Evolutionary conservation across 805 yeast species (phyloP).

Genomic region (Starmerella gropengiesseri): DNA sequence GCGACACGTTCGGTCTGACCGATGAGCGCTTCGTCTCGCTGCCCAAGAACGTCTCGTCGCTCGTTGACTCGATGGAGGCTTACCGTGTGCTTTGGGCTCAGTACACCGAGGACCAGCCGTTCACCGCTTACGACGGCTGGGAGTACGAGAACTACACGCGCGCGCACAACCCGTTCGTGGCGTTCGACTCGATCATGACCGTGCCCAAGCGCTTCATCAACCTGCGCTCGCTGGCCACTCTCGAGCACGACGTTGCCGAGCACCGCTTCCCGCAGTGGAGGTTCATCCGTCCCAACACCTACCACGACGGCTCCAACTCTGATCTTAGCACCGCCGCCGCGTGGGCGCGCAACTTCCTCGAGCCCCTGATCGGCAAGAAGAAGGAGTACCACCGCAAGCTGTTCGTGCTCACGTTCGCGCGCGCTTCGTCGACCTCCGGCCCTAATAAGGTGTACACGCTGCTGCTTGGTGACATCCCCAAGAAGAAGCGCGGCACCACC

Average conservation of each 20-base stretch:
- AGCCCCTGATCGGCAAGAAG: conserved; percentile 30
- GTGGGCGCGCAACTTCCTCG: conserved; percentile 39
- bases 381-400: conserved; percentile 41
- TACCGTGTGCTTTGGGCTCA: conserved; percentile 42
- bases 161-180: conserved; percentile 42
- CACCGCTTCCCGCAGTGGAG: conserved; percentile 42
- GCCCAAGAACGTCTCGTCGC: conserved; percentile 39
- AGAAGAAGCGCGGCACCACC: conserved; percentile 34
- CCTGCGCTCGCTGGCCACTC: conserved; percentile 40
- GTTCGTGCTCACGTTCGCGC: conserved; percentile 42
- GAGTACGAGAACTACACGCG: conserved; percentile 39
- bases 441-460: conserved; percentile 39
- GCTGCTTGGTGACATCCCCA: conserved; percentile 41
- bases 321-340: conserved; percentile 37
- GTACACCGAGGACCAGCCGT: conserved; percentile 44
- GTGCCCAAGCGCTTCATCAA: conserved; percentile 33
- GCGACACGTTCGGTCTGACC: conserved; percentile 41
- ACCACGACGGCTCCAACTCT: conserved; percentile 44
- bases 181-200: conserved; percentile 34
- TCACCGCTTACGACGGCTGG: conserved; percentile 42
- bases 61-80: conserved; percentile 40
- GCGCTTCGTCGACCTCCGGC: conserved; percentile 35
- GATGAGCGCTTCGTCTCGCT: conserved; percentile 37
- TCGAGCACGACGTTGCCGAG: conserved; percentile 34
- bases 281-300: conserved; percentile 45